Conservation (phyloP, 225 moss, liverwort and hornwort genomes). For the Marchantia paleacea region DNA sequence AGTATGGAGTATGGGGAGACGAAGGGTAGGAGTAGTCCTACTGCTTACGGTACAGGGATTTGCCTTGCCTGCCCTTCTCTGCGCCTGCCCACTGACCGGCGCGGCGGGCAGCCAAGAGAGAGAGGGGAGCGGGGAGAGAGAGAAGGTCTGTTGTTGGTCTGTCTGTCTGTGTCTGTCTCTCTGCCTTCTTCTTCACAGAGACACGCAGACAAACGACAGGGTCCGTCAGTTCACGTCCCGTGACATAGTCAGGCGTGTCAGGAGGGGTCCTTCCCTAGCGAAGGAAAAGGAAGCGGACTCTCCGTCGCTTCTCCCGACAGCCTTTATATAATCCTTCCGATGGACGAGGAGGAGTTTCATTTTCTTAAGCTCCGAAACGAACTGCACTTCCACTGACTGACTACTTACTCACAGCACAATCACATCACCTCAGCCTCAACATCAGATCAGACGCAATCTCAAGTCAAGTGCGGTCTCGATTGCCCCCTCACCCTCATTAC, state of each 20-base stretch:
- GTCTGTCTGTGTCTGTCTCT: conserved; percentile 9
- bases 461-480: not conserved
- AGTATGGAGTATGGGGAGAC: no score
- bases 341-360: conserved; percentile 2
- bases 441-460: not conserved
- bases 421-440: not conserved
- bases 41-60: not conserved
- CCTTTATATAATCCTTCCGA: conserved; percentile 11
- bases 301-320: not conserved
- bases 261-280: not conserved
- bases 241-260: not conserved
- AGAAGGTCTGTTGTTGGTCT: conserved; percentile 15
- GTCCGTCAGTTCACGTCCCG: conserved; percentile 12
- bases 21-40: not conserved
- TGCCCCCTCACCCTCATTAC: not conserved
- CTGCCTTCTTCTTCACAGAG: conserved; percentile 12
- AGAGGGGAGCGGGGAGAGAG: not conserved
- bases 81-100: not conserved
- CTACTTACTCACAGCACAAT: not conserved
- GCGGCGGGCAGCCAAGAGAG: conserved; percentile 10
- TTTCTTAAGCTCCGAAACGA: not conserved
- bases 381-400: not conserved
- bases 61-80: not conserved
- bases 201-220: conserved; percentile 15
- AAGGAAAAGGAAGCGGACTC: not conserved